Conservation (phyloP, 352 stramenopile genomes). For the Globisporangium spinosum region DNA sequence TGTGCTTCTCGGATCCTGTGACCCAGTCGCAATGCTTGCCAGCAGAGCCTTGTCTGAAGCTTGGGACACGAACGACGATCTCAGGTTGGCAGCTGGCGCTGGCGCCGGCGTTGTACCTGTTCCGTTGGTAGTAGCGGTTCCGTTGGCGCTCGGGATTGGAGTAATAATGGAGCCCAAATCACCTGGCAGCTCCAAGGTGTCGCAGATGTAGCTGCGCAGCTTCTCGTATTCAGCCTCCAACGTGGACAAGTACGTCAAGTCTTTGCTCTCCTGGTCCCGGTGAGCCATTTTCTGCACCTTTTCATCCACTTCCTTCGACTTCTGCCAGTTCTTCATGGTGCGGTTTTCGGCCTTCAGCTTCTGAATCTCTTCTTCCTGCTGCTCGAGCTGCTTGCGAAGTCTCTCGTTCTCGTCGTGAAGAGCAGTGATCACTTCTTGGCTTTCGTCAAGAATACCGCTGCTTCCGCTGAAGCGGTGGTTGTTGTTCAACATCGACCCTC, state of each 20-base stretch:
- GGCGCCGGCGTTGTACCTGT: background rate
- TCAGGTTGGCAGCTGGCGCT: slow-evolving; percentile 4
- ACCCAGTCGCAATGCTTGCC: slow-evolving; percentile 4
- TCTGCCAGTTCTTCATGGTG: slow-evolving; percentile 79
- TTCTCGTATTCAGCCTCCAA: slow-evolving; percentile 85
- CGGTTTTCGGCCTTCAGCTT: slow-evolving; percentile 75
- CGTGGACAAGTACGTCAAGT: slow-evolving; percentile 74
- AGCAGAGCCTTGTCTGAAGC: slow-evolving; percentile 19
- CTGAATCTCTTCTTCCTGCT: slow-evolving; percentile 72
- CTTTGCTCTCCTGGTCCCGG: slow-evolving; percentile 82
- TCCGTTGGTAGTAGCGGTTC: background rate
- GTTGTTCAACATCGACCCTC: slow-evolving; percentile 49
- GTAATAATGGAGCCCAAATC: slow-evolving; percentile 32
- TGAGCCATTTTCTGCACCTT: slow-evolving; percentile 86
- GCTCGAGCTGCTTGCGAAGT: slow-evolving; percentile 66
- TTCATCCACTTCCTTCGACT: slow-evolving; percentile 85
- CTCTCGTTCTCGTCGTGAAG: slow-evolving; percentile 83
- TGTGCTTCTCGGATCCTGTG: slow-evolving; percentile 43
- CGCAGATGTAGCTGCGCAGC: slow-evolving; percentile 74
- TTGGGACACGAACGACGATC: slow-evolving; percentile 15
- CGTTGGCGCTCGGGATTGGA: slow-evolving; percentile 24
- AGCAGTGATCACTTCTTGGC: slow-evolving; percentile 83
- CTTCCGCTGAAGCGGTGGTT: slow-evolving; percentile 53
- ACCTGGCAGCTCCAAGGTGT: slow-evolving; percentile 63
- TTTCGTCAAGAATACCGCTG: slow-evolving; percentile 81